Evolutionary conservation across 23 red algal species (phyloP), one percentile per base, ranked within the genome.

Genomic region (Cyanidioschyzon merolae): DNA sequence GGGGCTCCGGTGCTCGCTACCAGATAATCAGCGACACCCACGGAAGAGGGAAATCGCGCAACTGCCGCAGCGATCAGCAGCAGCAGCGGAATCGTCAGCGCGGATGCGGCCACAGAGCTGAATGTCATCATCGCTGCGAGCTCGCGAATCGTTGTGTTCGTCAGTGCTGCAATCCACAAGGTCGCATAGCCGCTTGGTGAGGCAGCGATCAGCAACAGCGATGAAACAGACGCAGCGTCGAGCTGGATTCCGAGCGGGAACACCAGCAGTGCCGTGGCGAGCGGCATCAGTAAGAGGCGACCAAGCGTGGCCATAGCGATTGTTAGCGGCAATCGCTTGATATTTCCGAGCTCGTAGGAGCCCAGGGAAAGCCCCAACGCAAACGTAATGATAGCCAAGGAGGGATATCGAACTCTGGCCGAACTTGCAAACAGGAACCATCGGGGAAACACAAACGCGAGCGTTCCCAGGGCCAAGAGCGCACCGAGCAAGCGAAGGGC

Each of bases 91-190:
- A 71, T 35, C 12, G 63, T 71, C 63, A 71, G 63, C 16, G 32
- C n/a, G n/a, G 63, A 71, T 3, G 30, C 2, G n/a, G 63, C 21
- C 16, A 71, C 63, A 3, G 63, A 71, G 29, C n/a, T 35, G 63
- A 71, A 71, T 7, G 63, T 71, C 63, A 71, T 71, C 63, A 71
- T 71, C 16, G 63, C 63, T 7, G 63, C 63, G n/a, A 71, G 32
- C 63, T 71, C 63, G 29, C 63, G 63, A 25, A 71, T 27, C 2
- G n/a, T 71, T 32, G n/a, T 71, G 29, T 71, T 32, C 12, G 63
- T 71, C 12, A 71, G 63, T 3, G 63, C 63, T 7, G 63, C 63
- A 7, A 71, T 35, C 63, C 63, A 71, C 2, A 71, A 17, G 29
- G 63, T 25, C 16, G 63, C 63, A 35, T 71, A 71, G 12, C 63